Conservation (phyloP, 2,329 filamentous ascomycete species). For the Rutstroemia sydowiana region DNA sequence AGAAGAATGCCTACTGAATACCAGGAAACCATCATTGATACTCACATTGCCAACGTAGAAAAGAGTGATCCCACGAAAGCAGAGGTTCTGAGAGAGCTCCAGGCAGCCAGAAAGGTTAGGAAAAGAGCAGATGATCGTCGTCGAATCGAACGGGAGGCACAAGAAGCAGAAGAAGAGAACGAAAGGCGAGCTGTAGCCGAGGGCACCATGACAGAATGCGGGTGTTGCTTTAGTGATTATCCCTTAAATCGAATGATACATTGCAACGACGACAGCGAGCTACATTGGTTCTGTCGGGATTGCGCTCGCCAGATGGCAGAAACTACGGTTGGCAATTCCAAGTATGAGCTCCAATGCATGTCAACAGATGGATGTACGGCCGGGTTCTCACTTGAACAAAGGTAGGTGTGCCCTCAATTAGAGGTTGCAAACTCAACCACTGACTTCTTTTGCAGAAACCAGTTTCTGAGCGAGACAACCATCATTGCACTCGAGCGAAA, state of each 20-base stretch:
- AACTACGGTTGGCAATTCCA: slow-evolving; percentile 59
- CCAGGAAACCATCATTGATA: slow-evolving; percentile 9
- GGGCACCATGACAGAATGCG: slow-evolving; percentile 58
- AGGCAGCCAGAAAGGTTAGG: slow-evolving; percentile 31
- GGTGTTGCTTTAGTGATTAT: slow-evolving; percentile 63
- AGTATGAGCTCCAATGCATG: slow-evolving; percentile 64
- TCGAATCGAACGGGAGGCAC: slow-evolving; percentile 34
- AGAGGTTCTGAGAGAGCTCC: slow-evolving; percentile 33
- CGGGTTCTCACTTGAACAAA: slow-evolving; percentile 49
- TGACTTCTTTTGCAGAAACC: slow-evolving; percentile 16
- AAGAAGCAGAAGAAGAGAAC: slow-evolving; percentile 37
- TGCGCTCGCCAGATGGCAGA: slow-evolving; percentile 63
- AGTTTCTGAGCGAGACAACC: slow-evolving; percentile 46
- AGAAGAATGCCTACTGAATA: slow-evolving; percentile 21
- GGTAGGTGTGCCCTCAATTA: slow-evolving; percentile 38
- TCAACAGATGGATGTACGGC: slow-evolving; percentile 58
- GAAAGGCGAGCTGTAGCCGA: slow-evolving; percentile 35
- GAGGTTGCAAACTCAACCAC: not conserved
- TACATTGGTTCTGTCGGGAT: slow-evolving; percentile 56
- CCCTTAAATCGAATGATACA: slow-evolving; percentile 60
- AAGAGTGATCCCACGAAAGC: not conserved
- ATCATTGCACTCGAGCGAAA: slow-evolving; percentile 59
- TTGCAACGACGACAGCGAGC: slow-evolving; percentile 47
- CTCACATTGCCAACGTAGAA: not conserved
- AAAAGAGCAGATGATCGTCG: slow-evolving; percentile 29